Evolutionary conservation across 1,284 basidiomycete genomes (phyloP).

Genomic region (Rhizopogon hawkerae): DNA sequence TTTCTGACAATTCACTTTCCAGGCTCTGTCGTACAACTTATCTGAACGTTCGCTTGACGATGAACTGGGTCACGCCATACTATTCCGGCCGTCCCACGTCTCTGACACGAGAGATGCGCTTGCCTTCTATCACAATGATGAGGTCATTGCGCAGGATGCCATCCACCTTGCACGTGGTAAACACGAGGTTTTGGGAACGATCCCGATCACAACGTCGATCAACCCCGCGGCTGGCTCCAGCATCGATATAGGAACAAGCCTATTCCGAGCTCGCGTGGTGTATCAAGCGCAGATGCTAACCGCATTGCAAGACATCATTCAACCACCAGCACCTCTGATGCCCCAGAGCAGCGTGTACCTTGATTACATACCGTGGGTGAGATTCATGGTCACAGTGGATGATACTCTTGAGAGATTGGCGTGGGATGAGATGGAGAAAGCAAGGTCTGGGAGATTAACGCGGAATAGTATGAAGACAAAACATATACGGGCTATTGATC

Average conservation of each 20-base stretch:
- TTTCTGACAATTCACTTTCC: slow-evolving; percentile 11
- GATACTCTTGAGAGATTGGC: slow-evolving; percentile 38
- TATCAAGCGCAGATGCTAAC: slow-evolving; percentile 35
- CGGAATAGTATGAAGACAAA: slow-evolving; percentile 44
- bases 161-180: slow-evolving; percentile 39
- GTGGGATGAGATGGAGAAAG: slow-evolving; percentile 20
- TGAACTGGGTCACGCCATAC: slow-evolving; percentile 43
- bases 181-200: slow-evolving; percentile 26
- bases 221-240: slow-evolving; percentile 23
- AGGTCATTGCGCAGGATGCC: slow-evolving; percentile 38
- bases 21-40: slow-evolving; percentile 32
- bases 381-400: slow-evolving; percentile 61
- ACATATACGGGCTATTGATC: slow-evolving; percentile 35
- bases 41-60: slow-evolving; percentile 42
- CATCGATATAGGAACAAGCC: slow-evolving; percentile 24
- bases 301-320: slow-evolving; percentile 33
- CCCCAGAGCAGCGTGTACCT: slow-evolving; percentile 40
- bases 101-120: slow-evolving; percentile 14
- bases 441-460: slow-evolving; percentile 37
- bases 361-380: slow-evolving; percentile 68
- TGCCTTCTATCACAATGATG: slow-evolving; percentile 35
- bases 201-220: slow-evolving; percentile 26
- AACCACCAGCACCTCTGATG: slow-evolving; percentile 24
- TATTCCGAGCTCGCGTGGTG: slow-evolving; percentile 35
- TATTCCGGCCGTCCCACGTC: slow-evolving; percentile 31